Conservation (phyloP, 2,329 filamentous ascomycete species). For the Scedosporium aurantiacum region DNA sequence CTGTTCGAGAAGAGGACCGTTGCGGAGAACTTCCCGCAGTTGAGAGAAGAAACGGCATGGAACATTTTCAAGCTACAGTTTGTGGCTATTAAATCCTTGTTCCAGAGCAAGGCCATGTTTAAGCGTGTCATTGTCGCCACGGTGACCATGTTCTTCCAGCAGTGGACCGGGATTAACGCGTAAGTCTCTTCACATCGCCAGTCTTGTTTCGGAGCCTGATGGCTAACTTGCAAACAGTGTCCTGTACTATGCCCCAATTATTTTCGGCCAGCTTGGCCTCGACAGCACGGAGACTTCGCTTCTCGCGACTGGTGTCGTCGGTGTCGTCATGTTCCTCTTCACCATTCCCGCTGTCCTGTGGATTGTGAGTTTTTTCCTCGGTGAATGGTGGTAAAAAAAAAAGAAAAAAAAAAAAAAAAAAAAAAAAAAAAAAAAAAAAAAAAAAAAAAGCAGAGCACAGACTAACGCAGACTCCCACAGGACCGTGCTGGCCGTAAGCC, state of each 20-base stretch:
- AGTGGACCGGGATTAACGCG: slow-evolving; percentile 12
- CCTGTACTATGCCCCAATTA: slow-evolving; percentile 59
- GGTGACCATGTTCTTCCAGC: slow-evolving; percentile 51
- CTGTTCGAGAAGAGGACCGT: slow-evolving; percentile 65
- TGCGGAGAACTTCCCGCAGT: slow-evolving; percentile 55
- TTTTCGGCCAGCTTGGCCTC: slow-evolving; percentile 57
- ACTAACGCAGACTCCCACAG: neutral
- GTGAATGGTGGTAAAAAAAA: neutral
- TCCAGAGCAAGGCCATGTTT: slow-evolving; percentile 56
- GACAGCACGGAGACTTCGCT: slow-evolving; percentile 38
- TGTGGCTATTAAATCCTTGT: slow-evolving; percentile 53
- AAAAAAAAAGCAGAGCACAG: neutral
- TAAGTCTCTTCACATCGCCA: neutral
- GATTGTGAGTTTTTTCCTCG: slow-evolving; percentile 22
- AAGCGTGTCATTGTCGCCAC: slow-evolving; percentile 53
- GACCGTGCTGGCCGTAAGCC: slow-evolving; percentile 54
- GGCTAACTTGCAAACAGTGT: slow-evolving; percentile 32
- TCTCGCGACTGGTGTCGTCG: slow-evolving; percentile 60
- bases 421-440: neutral
- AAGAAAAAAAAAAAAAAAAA: too few species aligned
- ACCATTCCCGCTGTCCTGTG: slow-evolving; percentile 57
- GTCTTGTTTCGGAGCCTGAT: neutral
- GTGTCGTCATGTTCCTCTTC: slow-evolving; percentile 57
- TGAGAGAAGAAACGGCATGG: slow-evolving; percentile 47
- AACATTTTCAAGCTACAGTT: slow-evolving; percentile 61